Evolutionary conservation across 73 alveolate genomes (phyloP), one percentile per base, ranked within the genome.

Genomic region (Paramecium sexaurelia): DNA sequence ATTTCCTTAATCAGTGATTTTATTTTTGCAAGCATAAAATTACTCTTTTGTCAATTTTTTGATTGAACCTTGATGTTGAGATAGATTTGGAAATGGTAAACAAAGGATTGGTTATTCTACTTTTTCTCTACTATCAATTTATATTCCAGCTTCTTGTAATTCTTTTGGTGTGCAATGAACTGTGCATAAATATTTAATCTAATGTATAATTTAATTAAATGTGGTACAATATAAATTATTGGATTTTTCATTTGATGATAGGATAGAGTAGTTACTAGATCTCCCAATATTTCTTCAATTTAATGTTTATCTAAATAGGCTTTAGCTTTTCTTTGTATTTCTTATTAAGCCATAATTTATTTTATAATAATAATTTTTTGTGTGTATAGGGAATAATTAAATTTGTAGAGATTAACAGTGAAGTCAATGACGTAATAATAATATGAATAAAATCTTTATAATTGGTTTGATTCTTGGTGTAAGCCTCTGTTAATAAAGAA

Each of bases 211-310:
- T n/a, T 41, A 22, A 9, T 41, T 11, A 1, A 35, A 73, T 73
- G 32, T 32, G 1, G 33, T 78, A 78, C 90, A 32, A 78, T 78
- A 43, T 78, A 78, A 2, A 78, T 78, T 19, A 78, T 78, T 1
- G 90, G 90, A 39, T 78, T 45, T 24, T 78, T 45, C 26, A 78
- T 29, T 78, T 78, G 68, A 11, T 78, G 90, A 39, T 78, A 33
- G 20, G 90, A 29, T 22, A 78, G 27, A 1, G 90, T 78, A 0
- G 43, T 78, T n/a, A 78, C 32, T 19, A 78, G 3, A 43, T 78
- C 90, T 40, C 90, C 71, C 20, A 78, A 32, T 40, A 78, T 78
- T 39, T 78, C 90, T 22, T 78, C 90, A 41, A 78, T 43, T 78
- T 78, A 78, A 24, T 78, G 90, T 78, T 78, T 78, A 7, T 78